Evolutionary conservation across 2,329 filamentous ascomycete genomes (phyloP).

Genomic region (Pseudocercospora crystallina): DNA sequence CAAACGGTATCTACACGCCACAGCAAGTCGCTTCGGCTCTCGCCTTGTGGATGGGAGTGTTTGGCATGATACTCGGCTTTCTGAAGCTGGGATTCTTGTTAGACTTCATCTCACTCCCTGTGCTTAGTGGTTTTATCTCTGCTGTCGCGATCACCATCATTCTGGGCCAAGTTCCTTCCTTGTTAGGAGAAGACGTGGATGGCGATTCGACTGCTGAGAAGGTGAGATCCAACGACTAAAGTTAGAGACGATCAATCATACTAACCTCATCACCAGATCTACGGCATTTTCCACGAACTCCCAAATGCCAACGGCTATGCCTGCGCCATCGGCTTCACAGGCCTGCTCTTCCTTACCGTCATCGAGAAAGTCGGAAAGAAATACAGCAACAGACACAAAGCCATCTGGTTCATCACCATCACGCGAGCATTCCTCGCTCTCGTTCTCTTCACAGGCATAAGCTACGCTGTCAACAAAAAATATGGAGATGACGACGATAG

Average conservation of each 20-base stretch:
- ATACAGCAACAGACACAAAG: slow-evolving; percentile 59
- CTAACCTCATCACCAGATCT: slow-evolving; percentile 39
- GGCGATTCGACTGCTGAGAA: slow-evolving; percentile 56
- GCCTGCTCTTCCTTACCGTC: slow-evolving; percentile 56
- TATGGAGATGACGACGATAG: slow-evolving; percentile 37
- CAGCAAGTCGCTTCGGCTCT: slow-evolving; percentile 61
- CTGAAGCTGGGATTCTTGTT: slow-evolving; percentile 51
- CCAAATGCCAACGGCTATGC: slow-evolving; percentile 59
- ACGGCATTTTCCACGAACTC: slow-evolving; percentile 58
- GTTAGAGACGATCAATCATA: too few species aligned
- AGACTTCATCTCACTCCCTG: slow-evolving; percentile 65
- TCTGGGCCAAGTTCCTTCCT: slow-evolving; percentile 62
- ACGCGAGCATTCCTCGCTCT: slow-evolving; percentile 62
- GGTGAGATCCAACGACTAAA: background rate
- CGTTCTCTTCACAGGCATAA: slow-evolving; percentile 62
- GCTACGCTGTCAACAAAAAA: slow-evolving; percentile 61
- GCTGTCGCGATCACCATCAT: slow-evolving; percentile 66
- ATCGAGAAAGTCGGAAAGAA: slow-evolving; percentile 60
- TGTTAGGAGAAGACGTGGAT: slow-evolving; percentile 56
- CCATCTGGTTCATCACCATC: slow-evolving; percentile 59
- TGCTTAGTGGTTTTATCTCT: slow-evolving; percentile 65
- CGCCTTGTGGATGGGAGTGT: slow-evolving; percentile 63
- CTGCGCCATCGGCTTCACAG: slow-evolving; percentile 59
- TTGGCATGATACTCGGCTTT: slow-evolving; percentile 59
- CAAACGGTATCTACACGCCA: slow-evolving; percentile 50